Percentiles rank a stretch among this genome's conserved stretches.
Conservation (phyloP, 2,329 filamentous ascomycete genomes). For the Beauveria asiatica region DNA sequence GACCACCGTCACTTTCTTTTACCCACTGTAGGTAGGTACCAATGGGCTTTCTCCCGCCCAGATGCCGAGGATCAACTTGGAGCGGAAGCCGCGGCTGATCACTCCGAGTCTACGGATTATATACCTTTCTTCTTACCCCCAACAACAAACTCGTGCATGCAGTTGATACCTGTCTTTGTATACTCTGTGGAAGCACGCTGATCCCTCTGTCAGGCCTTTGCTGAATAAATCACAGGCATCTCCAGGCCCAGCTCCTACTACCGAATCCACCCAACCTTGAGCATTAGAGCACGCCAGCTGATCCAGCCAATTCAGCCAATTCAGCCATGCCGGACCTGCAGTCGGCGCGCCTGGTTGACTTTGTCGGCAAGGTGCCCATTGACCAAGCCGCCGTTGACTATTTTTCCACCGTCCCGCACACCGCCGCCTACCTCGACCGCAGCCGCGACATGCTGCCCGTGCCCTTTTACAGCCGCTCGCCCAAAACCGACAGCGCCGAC, state of each 20-base stretch:
- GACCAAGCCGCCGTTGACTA: not conserved
- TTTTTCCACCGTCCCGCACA: not conserved
- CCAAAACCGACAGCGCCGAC: not conserved
- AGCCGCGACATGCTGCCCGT: not conserved
- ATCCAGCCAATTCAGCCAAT: not conserved
- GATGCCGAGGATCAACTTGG: not conserved
- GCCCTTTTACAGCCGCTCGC: not conserved
- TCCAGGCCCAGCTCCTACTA: not conserved
- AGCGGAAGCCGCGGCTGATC: not conserved
- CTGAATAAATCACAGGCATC: not conserved
- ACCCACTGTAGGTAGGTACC: too few relatives aligned
- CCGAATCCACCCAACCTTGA: not conserved
- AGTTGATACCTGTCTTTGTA: too few relatives aligned
- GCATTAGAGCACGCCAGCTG: too few relatives aligned
- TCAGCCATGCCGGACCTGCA: constrained; percentile 1
- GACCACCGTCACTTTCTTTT: too few relatives aligned
- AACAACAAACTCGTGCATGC: not conserved
- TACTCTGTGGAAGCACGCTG: not conserved
- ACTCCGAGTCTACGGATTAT: not conserved
- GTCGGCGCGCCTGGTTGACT: not conserved
- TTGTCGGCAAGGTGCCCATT: not conserved
- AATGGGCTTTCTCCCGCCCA: not conserved
- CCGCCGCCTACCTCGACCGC: not conserved
- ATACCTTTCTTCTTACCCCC: not conserved
- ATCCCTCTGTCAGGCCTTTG: not conserved